phyloP scores from a whole-genome alignment of 331 rosid genomes.

The Rosa hybrid region DNA sequence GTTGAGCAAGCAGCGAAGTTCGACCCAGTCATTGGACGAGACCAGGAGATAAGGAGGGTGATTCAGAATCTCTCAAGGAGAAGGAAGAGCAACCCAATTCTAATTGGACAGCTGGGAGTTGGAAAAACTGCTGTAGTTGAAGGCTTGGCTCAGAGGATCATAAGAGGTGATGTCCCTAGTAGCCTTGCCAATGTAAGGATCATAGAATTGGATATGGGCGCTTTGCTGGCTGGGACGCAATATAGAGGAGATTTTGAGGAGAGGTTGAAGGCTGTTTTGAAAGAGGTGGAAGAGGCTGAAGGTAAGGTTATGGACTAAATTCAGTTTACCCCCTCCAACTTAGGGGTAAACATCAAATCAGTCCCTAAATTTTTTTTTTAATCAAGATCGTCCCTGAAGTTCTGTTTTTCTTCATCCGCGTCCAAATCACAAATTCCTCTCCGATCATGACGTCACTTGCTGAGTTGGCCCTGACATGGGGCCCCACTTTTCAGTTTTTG shows the following conservation, averaged over 20 bases:
- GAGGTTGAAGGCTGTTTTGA: slow-evolving; percentile 59
- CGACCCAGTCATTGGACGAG: slow-evolving; percentile 71
- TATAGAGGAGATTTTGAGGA: slow-evolving; percentile 69
- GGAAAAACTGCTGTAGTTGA: slow-evolving; percentile 82
- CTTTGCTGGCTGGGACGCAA: slow-evolving; percentile 62
- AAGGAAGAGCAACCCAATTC: slow-evolving; percentile 65
- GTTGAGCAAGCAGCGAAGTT: slow-evolving; percentile 70
- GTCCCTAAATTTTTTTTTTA: no score
- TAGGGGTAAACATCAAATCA: no score
- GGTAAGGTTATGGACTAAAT: no score
- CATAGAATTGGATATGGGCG: slow-evolving; percentile 76
- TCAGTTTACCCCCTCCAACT: no score
- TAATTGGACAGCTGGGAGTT: slow-evolving; percentile 78
- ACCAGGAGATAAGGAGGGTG: slow-evolving; percentile 65
- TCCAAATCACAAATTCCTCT: no score
- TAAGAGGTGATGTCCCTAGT: slow-evolving; percentile 68
- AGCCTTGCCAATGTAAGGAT: slow-evolving; percentile 72
- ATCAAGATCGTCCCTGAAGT: no score
- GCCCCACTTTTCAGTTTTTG: no score
- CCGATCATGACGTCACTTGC: no score
- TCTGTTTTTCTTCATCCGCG: no score
- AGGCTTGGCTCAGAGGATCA: slow-evolving; percentile 73
- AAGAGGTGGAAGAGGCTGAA: not conserved
- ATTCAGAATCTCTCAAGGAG: slow-evolving; percentile 63
- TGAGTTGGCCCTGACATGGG: no score